Conservation (phyloP, 2,329 filamentous ascomycete genomes). For the Arthrinium puccinioides region DNA sequence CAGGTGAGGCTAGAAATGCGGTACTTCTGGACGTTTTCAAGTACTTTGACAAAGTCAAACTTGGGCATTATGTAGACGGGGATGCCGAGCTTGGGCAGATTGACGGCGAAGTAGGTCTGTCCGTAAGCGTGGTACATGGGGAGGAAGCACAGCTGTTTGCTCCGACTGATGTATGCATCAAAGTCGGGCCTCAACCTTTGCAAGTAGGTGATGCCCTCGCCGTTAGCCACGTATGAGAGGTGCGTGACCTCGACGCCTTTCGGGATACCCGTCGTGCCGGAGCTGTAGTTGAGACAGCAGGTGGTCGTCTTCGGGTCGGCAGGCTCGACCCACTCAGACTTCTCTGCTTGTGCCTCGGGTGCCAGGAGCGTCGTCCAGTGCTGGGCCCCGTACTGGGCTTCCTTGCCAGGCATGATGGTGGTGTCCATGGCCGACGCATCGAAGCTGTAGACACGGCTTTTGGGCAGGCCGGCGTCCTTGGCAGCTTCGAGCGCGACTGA, state of each 20-base stretch:
- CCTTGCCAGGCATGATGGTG: slow-evolving; percentile 14
- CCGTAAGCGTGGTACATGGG: slow-evolving; percentile 72
- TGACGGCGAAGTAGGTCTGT: slow-evolving; percentile 64
- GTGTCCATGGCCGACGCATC: slow-evolving; percentile 41
- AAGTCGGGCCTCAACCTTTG: slow-evolving; percentile 38
- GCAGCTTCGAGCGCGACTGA: slow-evolving; percentile 62
- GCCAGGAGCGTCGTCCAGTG: slow-evolving; percentile 22
- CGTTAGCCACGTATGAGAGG: slow-evolving; percentile 67
- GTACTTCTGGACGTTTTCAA: slow-evolving; percentile 60
- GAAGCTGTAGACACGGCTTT: slow-evolving; percentile 55
- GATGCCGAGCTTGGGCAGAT: slow-evolving; percentile 44
- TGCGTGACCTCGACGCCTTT: slow-evolving; percentile 84
- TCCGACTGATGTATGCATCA: slow-evolving; percentile 28
- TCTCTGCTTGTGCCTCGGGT: slow-evolving; percentile 32
- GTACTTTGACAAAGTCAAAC: slow-evolving; percentile 69
- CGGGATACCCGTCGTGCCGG: slow-evolving; percentile 71
- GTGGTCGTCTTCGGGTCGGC: slow-evolving; percentile 42
- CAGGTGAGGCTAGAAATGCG: slow-evolving; percentile 59
- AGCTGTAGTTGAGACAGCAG: slow-evolving; percentile 72
- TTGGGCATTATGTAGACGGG: slow-evolving; percentile 72
- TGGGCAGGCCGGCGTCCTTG: slow-evolving; percentile 44
- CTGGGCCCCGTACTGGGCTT: slow-evolving; percentile 14
- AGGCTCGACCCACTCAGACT: slow-evolving; percentile 57
- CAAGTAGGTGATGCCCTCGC: slow-evolving; percentile 48
- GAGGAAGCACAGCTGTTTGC: slow-evolving; percentile 56